Evolutionary conservation across 768 basidiomycete species (phyloP).

Genomic region (Suillus decipiens): DNA sequence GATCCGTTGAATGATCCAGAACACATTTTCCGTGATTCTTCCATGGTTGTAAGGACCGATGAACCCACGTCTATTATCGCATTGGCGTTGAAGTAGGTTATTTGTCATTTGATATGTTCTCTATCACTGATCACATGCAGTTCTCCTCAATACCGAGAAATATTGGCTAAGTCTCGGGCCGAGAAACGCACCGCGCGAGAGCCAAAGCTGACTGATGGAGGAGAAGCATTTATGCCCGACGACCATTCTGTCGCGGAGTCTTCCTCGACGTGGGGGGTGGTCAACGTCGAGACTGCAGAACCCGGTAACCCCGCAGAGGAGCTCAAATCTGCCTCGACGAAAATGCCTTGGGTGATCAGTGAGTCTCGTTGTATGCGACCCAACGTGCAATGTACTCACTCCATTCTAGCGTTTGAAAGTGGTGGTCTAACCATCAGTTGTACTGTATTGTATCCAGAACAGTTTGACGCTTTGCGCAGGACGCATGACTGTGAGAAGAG

Average conservation of each 20-base stretch:
- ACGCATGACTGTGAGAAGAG: conserved; percentile 94
- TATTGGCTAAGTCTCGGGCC: conserved; percentile 73
- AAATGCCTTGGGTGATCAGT: conserved; percentile 83
- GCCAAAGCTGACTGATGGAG: conserved; percentile 57
- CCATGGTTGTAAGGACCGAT: conserved; percentile 93
- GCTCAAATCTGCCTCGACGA: conserved; percentile 72
- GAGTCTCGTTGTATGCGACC: conserved; percentile 31
- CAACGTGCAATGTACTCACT: conserved; percentile 5
- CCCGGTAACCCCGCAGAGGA: conserved; percentile 74
- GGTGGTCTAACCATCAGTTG: conserved; percentile 90
- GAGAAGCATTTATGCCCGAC: conserved; percentile 92
- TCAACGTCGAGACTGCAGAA: conserved; percentile 75
- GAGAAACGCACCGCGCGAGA: conserved; percentile 71
- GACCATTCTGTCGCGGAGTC: conserved; percentile 81
- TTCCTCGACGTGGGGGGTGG: conserved; percentile 90
- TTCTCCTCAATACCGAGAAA: conserved; percentile 80
- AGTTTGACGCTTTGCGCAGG: conserved; percentile 90
- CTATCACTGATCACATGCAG: conserved; percentile 37
- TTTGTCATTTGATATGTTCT: background rate
- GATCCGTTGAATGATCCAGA: conserved; percentile 80
- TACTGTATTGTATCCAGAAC: conserved; percentile 93
- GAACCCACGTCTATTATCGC: conserved; percentile 99
- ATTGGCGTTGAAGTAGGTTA: conserved; percentile 79
- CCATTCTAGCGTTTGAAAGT: conserved; percentile 76
- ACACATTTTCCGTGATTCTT: conserved; percentile 92